Evolutionary conservation across 495 filamentous ascomycete genomes (phyloP).

Genomic region (Penicillium dipodomyicola): DNA sequence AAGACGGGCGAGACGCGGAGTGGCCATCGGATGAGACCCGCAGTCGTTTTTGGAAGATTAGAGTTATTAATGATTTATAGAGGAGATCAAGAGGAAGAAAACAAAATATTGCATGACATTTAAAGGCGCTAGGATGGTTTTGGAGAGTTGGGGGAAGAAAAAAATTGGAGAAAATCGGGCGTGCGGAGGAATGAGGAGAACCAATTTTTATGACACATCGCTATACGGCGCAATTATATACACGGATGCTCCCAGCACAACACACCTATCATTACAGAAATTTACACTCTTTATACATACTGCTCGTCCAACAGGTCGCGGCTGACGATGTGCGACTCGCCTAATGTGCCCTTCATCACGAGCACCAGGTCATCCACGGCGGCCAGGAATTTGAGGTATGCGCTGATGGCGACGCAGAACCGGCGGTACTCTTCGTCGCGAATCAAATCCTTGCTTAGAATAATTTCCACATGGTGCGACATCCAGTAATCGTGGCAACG

Average conservation of each 20-base stretch:
- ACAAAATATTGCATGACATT: neutral
- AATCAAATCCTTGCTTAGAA: conserved; percentile 29
- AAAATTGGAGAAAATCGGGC: conserved; percentile 17
- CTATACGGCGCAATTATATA: neutral
- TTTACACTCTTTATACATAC: conserved; percentile 13
- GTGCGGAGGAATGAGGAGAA: conserved; percentile 20
- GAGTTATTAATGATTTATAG: neutral
- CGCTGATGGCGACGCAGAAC: conserved; percentile 41
- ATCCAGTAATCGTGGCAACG: conserved; percentile 35
- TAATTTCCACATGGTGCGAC: conserved; percentile 22
- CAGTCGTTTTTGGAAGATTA: neutral
- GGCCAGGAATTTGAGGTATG: conserved; percentile 38
- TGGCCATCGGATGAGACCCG: conserved; percentile 11
- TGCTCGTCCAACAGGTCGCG: conserved; percentile 23
- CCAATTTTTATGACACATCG: conserved; percentile 10
- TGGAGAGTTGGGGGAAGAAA: neutral
- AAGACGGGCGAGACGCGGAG: conserved; percentile 31
- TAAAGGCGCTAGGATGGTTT: neutral
- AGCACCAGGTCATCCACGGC: conserved; percentile 43
- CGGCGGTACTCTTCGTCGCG: conserved; percentile 39
- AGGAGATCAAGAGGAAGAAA: conserved; percentile 6
- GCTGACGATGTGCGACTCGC: conserved; percentile 42
- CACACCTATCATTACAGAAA: too few relatives aligned
- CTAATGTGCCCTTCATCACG: conserved; percentile 41
- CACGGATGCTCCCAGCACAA: too few relatives aligned